These are phyloP conservation scores for Thelonectria discophora DNA, from an alignment of 2,329 filamentous ascomycete genomes.

Conservation along the genomic window DNA sequence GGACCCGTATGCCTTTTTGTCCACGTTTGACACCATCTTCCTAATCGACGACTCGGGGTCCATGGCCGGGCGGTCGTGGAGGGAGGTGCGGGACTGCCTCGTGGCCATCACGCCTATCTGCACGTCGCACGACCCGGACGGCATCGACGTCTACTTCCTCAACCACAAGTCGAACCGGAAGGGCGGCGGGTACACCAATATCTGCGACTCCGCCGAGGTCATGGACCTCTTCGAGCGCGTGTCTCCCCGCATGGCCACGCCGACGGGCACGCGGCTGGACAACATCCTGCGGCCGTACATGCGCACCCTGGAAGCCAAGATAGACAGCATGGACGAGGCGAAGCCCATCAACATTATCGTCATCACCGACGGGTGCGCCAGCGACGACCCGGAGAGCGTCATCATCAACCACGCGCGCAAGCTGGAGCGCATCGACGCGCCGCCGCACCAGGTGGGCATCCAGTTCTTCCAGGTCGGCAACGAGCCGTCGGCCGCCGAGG, in stretches of 20 bases:
- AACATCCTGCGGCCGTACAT: constrained; percentile 80
- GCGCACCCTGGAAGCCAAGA: constrained; percentile 45
- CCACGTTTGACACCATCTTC: constrained; percentile 85
- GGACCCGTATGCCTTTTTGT: constrained; percentile 79
- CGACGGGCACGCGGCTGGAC: constrained; percentile 76
- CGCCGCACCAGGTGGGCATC: constrained; percentile 84
- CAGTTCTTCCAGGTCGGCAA: constrained; percentile 96
- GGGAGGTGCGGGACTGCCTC: constrained; percentile 76
- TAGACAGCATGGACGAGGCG: constrained; percentile 55
- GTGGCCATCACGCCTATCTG: constrained; percentile 82
- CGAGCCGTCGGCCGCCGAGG: constrained; percentile 69
- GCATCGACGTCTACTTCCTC: constrained; percentile 91
- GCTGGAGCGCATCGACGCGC: constrained; percentile 75
- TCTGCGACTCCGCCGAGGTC: constrained; percentile 67
- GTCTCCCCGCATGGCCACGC: constrained; percentile 72
- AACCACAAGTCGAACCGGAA: constrained; percentile 66
- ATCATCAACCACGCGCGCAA: constrained; percentile 74
- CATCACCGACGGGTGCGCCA: constrained; percentile 87
- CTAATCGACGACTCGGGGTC: constrained; percentile 92
- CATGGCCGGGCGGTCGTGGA: constrained; percentile 83
- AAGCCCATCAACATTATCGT: constrained; percentile 92
- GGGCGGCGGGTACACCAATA: constrained; percentile 69
- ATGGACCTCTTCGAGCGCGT: constrained; percentile 75
- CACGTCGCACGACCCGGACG: constrained; percentile 79
- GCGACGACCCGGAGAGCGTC: constrained; percentile 78